These are phyloP conservation scores for Quercus gilva DNA, from an alignment of 306 rosid genomes.

Conservation along the genomic window DNA sequence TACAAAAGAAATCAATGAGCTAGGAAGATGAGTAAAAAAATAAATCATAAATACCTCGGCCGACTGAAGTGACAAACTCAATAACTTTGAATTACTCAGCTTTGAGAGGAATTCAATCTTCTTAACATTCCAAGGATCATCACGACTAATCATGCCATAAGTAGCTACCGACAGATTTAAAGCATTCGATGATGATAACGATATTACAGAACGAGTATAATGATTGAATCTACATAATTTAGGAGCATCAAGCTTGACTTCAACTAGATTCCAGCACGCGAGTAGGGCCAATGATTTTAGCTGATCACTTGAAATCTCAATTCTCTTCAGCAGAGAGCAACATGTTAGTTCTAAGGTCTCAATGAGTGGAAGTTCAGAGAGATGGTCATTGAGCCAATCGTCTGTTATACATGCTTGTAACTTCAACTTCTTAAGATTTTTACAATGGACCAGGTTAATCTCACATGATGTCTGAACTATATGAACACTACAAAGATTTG, in stretches of 20 bases:
- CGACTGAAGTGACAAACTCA: not conserved
- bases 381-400: conserved; percentile 21
- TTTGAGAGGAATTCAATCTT: conserved; percentile 12
- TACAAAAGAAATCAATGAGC: not conserved
- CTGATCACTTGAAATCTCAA: conserved; percentile 25
- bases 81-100: not conserved
- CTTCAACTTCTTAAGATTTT: conserved; percentile 9
- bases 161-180: not conserved
- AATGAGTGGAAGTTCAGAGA: conserved; percentile 28
- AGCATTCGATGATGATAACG: conserved; percentile 1
- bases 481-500: not conserved
- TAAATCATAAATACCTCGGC: not conserved
- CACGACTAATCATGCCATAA: not conserved
- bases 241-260: conserved; percentile 27
- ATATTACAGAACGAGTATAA: not conserved
- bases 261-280: conserved; percentile 6
- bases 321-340: conserved; percentile 24
- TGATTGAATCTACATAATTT: conserved; percentile 2
- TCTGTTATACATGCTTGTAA: not conserved
- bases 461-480: not conserved
- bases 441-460: not conserved
- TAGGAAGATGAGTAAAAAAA: too few species aligned
- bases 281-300: conserved; percentile 16
- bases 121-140: not conserved
- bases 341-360: conserved; percentile 15